These are phyloP conservation scores for Fusarium napiforme DNA, from an alignment of 2,329 filamentous ascomycete genomes.

Conservation along the genomic window DNA sequence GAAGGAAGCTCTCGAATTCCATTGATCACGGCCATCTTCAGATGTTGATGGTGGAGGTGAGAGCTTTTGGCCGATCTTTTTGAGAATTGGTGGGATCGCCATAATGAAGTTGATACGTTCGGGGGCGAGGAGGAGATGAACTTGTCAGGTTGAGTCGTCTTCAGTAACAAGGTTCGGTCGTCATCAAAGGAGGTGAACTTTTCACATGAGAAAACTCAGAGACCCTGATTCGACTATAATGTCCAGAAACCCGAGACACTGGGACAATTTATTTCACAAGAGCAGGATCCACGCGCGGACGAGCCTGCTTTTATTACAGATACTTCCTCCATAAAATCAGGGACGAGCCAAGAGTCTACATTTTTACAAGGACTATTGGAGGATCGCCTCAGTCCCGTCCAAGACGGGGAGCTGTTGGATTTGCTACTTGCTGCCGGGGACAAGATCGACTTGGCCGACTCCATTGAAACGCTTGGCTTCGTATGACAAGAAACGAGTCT, in stretches of 20 bases:
- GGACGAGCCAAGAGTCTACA: conserved; percentile 15
- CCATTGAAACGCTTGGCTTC: conserved; percentile 20
- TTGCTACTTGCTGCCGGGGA: conserved; percentile 12
- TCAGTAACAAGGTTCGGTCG: background rate
- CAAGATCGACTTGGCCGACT: conserved; percentile 35
- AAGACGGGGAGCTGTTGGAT: background rate
- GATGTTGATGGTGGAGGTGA: conserved; percentile 52
- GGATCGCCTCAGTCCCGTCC: background rate
- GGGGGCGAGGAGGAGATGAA: background rate
- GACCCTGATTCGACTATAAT: background rate
- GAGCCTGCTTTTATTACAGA: conserved; percentile 30
- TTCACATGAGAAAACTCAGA: background rate
- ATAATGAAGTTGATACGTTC: conserved; percentile 10
- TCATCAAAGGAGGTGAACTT: background rate
- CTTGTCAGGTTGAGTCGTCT: background rate
- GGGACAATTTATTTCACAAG: background rate
- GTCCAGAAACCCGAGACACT: background rate
- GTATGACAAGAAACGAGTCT: conserved; percentile 18
- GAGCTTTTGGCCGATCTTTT: conserved; percentile 48
- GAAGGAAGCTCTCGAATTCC: conserved; percentile 65
- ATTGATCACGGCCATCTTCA: conserved; percentile 61
- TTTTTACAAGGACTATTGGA: background rate
- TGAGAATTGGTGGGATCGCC: conserved; percentile 37
- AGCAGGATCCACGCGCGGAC: background rate
- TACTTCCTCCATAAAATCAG: background rate